Evolutionary conservation across 352 stramenopile species (phyloP), one percentile per base, ranked within the genome.

Genomic region (Peronosclerospora sorghi): DNA sequence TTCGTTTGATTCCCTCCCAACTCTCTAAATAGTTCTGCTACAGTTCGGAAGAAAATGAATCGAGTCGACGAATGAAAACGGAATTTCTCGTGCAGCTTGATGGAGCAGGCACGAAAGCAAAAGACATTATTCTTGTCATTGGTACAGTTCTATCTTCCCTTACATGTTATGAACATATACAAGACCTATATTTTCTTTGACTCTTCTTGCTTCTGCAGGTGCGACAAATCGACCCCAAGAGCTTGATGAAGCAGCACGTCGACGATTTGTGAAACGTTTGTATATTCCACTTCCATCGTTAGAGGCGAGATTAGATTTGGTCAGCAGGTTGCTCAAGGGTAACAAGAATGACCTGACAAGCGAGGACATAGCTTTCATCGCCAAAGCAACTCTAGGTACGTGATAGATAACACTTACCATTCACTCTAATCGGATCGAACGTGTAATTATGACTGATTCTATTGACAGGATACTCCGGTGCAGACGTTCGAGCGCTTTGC

Each of bases 141-240:
- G n/a, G n/a, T n/a, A n/a, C n/a, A n/a, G n/a, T n/a, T n/a, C n/a
- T n/a, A n/a, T n/a, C n/a, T n/a, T n/a, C n/a, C n/a, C n/a, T n/a
- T n/a, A n/a, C n/a, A n/a, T n/a, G n/a, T n/a, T n/a, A n/a, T n/a
- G n/a, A n/a, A n/a, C n/a, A n/a, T n/a, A n/a, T n/a, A n/a, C n/a
- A n/a, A n/a, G n/a, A n/a, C n/a, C n/a, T n/a, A n/a, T n/a, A n/a
- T 12, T 50, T 35, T 19, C 13, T 17, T 12, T 15, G 0, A 35
- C 42, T 30, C 6, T 42, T 0, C 17, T 51, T 35, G 35, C 7
- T 39, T 23, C 27, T 56, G 13, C 29, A 82, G 87, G 96, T 29
- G 95, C 95, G 0, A 99, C 96, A 0, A 99, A 99, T 54, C 73
- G 90, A 47, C 96, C 96, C 13, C 87, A 98, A 66, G 96, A 98